phyloP scores from a whole-genome alignment of 345 rosid genomes.

The Bruguiera gymnorhiza region DNA sequence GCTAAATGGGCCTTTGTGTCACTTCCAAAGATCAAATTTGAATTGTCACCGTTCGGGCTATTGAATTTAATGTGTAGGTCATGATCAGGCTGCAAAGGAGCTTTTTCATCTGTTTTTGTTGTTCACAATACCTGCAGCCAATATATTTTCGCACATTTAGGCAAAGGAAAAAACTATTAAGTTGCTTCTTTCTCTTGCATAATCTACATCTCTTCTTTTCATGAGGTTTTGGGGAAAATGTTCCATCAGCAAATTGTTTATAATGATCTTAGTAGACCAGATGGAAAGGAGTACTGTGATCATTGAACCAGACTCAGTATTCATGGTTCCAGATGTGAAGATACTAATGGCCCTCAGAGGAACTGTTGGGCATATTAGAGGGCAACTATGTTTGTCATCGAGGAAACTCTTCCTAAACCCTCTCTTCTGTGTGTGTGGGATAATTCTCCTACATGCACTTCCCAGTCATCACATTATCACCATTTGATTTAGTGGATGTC shows the following conservation, averaged over 20 bases:
- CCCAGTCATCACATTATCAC: background rate
- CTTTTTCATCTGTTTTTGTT: background rate
- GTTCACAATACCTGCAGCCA: background rate
- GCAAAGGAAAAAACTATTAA: background rate
- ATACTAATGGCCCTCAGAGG: background rate
- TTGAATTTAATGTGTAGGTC: constrained; percentile 92
- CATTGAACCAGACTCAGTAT: background rate
- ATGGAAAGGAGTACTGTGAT: too few species aligned
- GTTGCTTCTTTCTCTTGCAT: constrained; percentile 4
- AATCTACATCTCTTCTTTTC: background rate
- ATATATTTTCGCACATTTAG: too few species aligned
- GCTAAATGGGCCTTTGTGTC: constrained; percentile 96
- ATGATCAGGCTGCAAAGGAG: constrained; percentile 2
- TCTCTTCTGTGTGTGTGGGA: background rate
- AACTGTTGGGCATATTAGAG: background rate
- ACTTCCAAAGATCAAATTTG: constrained; percentile 93
- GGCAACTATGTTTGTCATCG: background rate
- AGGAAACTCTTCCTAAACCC: too few species aligned
- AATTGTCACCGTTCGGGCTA: constrained; percentile 85
- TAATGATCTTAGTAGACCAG: too few species aligned
- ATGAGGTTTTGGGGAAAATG: background rate
- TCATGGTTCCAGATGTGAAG: background rate
- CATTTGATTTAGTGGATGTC: too few species aligned
- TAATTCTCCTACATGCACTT: background rate
- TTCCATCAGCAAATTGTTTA: too few species aligned